phyloP scores from a whole-genome alignment of 495 filamentous ascomycete genomes.

The Penicillium taxi region DNA sequence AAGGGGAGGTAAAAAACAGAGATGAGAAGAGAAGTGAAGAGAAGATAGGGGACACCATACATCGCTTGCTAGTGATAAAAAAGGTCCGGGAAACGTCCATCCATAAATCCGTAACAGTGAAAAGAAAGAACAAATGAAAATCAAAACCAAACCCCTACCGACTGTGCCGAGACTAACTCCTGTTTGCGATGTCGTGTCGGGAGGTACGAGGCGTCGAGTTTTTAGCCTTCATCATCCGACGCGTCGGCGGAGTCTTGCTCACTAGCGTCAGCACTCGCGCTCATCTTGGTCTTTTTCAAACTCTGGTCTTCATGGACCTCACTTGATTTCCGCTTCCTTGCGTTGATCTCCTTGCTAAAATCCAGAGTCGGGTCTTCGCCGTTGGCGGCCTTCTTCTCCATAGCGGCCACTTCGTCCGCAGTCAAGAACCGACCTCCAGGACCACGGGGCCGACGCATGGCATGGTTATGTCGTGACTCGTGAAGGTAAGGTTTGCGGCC shows the following conservation, averaged over 20 bases:
- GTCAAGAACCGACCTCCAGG: slow-evolving; percentile 97
- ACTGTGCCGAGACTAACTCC: neutral
- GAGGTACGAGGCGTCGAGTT: slow-evolving; percentile 1
- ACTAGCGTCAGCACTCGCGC: slow-evolving; percentile 40
- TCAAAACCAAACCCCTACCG: neutral
- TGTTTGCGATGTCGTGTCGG: neutral
- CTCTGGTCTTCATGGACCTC: slow-evolving; percentile 37
- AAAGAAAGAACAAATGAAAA: slow-evolving; percentile 8
- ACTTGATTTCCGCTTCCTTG: slow-evolving; percentile 47
- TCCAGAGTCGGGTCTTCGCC: slow-evolving; percentile 20
- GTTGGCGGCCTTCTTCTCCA: slow-evolving; percentile 52
- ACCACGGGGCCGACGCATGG: slow-evolving; percentile 90
- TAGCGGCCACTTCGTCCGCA: slow-evolving; percentile 90
- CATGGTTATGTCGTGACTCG: slow-evolving; percentile 98
- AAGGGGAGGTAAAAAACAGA: slow-evolving; percentile 7
- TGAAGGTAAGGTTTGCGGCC: slow-evolving; percentile 95
- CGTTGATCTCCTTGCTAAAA: slow-evolving; percentile 29
- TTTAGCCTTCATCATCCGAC: slow-evolving; percentile 44
- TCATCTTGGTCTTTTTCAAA: slow-evolving; percentile 44
- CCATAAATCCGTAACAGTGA: slow-evolving; percentile 27
- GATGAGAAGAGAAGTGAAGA: slow-evolving; percentile 11
- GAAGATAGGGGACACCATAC: slow-evolving; percentile 21
- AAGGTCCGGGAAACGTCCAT: slow-evolving; percentile 27
- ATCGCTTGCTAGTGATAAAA: slow-evolving; percentile 35
- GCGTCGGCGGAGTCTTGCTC: slow-evolving; percentile 41